Conservation (phyloP, 306 rosid species). For the Inga leiocalycina region DNA sequence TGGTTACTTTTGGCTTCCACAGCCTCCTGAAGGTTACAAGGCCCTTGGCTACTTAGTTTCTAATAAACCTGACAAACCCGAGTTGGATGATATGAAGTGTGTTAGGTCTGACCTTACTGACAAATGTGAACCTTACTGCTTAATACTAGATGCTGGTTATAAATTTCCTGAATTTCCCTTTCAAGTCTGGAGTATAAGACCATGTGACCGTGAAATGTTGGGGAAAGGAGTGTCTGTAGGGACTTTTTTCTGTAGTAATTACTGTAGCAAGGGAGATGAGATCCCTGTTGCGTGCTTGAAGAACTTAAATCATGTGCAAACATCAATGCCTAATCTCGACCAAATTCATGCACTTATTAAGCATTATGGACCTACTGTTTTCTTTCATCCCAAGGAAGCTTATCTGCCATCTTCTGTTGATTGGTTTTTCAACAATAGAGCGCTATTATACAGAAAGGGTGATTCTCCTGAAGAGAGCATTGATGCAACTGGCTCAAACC, state of each 20-base stretch:
- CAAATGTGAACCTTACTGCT: slow-evolving; percentile 58
- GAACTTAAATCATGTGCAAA: slow-evolving; percentile 55
- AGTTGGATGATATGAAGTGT: slow-evolving; percentile 72
- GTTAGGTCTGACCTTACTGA: slow-evolving; percentile 76
- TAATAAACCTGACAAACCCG: slow-evolving; percentile 58
- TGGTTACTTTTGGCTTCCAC: slow-evolving; percentile 86
- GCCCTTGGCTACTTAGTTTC: slow-evolving; percentile 80
- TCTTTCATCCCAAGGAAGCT: slow-evolving; percentile 79
- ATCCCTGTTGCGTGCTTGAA: slow-evolving; percentile 73
- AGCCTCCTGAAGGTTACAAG: slow-evolving; percentile 77
- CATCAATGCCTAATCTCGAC: slow-evolving; percentile 70
- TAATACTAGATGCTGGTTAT: slow-evolving; percentile 43
- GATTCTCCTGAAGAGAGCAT: slow-evolving; percentile 52
- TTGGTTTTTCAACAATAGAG: slow-evolving; percentile 86
- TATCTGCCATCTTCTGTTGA: slow-evolving; percentile 91
- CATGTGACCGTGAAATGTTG: slow-evolving; percentile 74
- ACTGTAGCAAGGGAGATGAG: slow-evolving; percentile 52
- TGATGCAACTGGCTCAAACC: slow-evolving; percentile 65
- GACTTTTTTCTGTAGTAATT: slow-evolving; percentile 62
- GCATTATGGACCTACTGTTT: slow-evolving; percentile 88
- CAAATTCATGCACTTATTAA: slow-evolving; percentile 80
- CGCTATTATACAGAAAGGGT: slow-evolving; percentile 56
- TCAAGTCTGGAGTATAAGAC: slow-evolving; percentile 59
- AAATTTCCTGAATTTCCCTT: slow-evolving; percentile 45
- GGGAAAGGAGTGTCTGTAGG: slow-evolving; percentile 77